Conservation (phyloP, 2,329 filamentous ascomycete genomes). For the Botrytis aclada region DNA sequence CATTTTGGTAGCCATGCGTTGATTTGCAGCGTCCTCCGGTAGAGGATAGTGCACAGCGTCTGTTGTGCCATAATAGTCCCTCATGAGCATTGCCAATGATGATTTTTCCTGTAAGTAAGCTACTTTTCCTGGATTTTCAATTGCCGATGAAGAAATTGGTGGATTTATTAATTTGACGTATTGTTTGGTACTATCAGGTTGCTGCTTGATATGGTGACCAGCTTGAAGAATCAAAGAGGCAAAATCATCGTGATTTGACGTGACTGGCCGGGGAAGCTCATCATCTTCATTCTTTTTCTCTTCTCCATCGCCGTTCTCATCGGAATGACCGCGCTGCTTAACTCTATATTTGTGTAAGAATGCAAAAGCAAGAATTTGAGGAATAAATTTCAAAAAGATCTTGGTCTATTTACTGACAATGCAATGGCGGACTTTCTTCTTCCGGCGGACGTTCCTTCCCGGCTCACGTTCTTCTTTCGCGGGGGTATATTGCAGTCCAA, state of each 20-base stretch:
- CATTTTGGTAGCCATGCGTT: conserved; percentile 81
- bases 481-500: conserved; percentile 97
- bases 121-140: conserved; percentile 91
- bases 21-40: conserved; percentile 83
- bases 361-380: neutral
- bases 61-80: conserved; percentile 83
- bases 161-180: conserved; percentile 94
- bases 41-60: conserved; percentile 99
- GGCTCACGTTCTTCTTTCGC: conserved; percentile 88
- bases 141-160: conserved; percentile 90
- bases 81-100: conserved; percentile 89
- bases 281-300: conserved; percentile 45
- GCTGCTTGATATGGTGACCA: conserved; percentile 66
- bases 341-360: conserved; percentile 2
- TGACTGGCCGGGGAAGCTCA: conserved; percentile 43
- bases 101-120: conserved; percentile 95
- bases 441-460: conserved; percentile 56
- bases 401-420: conserved; percentile 10
- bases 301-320: conserved; percentile 43
- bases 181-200: conserved; percentile 70
- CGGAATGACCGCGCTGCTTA: neutral
- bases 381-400: neutral
- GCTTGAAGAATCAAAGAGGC: conserved; percentile 75
- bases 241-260: conserved; percentile 68
- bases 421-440: conserved; percentile 50